These are phyloP conservation scores for Lentinula novae-zelandiae DNA, from an alignment of 1,284 basidiomycete genomes.

Conservation along the genomic window DNA sequence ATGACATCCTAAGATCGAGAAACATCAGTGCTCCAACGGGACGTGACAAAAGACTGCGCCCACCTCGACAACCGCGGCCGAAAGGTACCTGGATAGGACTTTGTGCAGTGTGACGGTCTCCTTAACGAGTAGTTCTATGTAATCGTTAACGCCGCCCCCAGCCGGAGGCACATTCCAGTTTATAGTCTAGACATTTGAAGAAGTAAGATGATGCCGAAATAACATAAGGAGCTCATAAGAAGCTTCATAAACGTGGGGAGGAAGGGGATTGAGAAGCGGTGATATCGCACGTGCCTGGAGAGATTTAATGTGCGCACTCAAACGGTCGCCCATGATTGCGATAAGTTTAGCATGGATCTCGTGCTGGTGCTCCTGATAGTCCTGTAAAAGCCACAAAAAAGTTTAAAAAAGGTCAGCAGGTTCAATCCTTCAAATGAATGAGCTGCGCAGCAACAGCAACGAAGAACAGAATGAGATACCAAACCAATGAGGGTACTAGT, in stretches of 20 bases:
- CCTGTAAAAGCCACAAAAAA: constrained; percentile 41
- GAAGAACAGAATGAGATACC: background rate
- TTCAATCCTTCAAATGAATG: background rate
- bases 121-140: constrained; percentile 91
- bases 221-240: constrained; percentile 1
- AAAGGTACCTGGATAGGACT: constrained; percentile 89
- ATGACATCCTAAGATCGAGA: constrained; percentile 67
- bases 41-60: constrained; percentile 22
- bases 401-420: background rate
- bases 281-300: constrained; percentile 52
- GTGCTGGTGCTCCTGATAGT: constrained; percentile 98
- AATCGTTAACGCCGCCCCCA: constrained; percentile 64
- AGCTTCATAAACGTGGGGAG: background rate
- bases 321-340: constrained; percentile 96
- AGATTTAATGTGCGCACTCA: constrained; percentile 81
- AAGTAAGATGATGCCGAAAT: constrained; percentile 10
- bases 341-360: constrained; percentile 98
- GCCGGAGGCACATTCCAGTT: constrained; percentile 69
- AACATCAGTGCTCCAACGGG: constrained; percentile 1
- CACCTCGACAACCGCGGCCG: constrained; percentile 76
- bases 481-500: background rate
- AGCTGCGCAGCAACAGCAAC: background rate
- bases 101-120: constrained; percentile 97
- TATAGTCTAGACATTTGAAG: constrained; percentile 45
- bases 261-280: background rate